Evolutionary conservation across 176 grass and related monocot genomes (phyloP), one percentile per base, ranked within the genome.

Genomic region (Phoenix roebelenii): DNA sequence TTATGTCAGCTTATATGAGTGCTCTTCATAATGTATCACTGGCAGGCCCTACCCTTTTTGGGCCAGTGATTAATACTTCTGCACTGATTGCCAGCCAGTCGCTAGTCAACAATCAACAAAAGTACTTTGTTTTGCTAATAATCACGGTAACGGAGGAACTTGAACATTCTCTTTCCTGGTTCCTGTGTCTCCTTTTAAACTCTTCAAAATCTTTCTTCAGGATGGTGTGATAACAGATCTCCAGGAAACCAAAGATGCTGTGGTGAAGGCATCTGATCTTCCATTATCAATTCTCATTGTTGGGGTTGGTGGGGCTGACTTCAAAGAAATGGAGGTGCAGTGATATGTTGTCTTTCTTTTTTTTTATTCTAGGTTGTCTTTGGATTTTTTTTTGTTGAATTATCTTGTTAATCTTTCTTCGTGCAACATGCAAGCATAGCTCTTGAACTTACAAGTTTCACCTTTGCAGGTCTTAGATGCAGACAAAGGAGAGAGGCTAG

Each of bases 151-250:
- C 23, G 25, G 62, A 57, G 53, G 61, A 58, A 49, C 50, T 57
- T 55, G 57, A 63, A 17, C 23, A 52, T 72, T 17, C 61, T 65
- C 30, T 59, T 25, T 55, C 58, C 54, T 63, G 54, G 5, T 1
- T n/a, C 3, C 4, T 64, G 24, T 4, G 44, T 54, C 0, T n/a
- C 73, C 51, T 50, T 80, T 64, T 77, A 50, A 30, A 50, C 79
- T 18, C 18, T 63, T 48, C 73, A 9, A 54, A 68, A 81, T n/a
- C 28, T 75, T 68, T 82, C 61, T 74, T 23, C 73, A 98, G 94
- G 94, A 98, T 86, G 94, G 88, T 4, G 94, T 98, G 50, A 85
- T 98, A 23, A 92, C 94, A 59, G 82, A 98, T 92, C 86, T 98
- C 76, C 94, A 93, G 70, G 94, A 93, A 74, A 98, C 94, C 68